phyloP scores from a whole-genome alignment of 495 filamentous ascomycete species.

The Neurospora discreta region DNA sequence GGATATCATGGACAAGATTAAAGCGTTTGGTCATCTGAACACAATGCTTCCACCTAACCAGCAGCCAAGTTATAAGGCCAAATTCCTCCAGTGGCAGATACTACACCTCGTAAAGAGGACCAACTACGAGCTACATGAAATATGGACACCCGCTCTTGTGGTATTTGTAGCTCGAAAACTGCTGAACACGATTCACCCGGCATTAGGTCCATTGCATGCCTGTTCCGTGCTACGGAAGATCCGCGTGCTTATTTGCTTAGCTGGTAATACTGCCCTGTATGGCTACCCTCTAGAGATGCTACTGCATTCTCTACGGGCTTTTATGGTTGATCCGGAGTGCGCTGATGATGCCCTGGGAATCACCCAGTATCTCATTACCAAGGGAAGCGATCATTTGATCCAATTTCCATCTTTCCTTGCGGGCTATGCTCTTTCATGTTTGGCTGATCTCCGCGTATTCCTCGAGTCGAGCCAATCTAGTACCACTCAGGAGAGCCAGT shows the following conservation, averaged over 20 bases:
- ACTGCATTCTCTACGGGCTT: slow-evolving; percentile 67
- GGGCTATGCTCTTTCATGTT: slow-evolving; percentile 62
- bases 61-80: slow-evolving; percentile 61
- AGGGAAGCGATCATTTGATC: slow-evolving; percentile 53
- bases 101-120: slow-evolving; percentile 63
- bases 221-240: slow-evolving; percentile 81
- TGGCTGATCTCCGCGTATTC: slow-evolving; percentile 65
- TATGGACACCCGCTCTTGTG: slow-evolving; percentile 71
- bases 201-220: slow-evolving; percentile 74
- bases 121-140: slow-evolving; percentile 45
- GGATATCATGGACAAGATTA: slow-evolving; percentile 55
- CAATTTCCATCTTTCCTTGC: slow-evolving; percentile 62
- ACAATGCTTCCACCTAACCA: slow-evolving; percentile 57
- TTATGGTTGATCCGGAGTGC: slow-evolving; percentile 70
- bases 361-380: slow-evolving; percentile 68
- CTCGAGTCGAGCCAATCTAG: slow-evolving; percentile 54
- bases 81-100: slow-evolving; percentile 61
- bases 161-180: slow-evolving; percentile 67
- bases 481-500: slow-evolving; percentile 66
- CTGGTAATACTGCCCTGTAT: slow-evolving; percentile 54
- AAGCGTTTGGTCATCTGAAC: slow-evolving; percentile 47
- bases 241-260: slow-evolving; percentile 66
- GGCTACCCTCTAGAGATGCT: slow-evolving; percentile 91
- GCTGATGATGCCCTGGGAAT: slow-evolving; percentile 88
- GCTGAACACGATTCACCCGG: slow-evolving; percentile 72